Evolutionary conservation across 179 eudicot species (phyloP).

Genomic region (Spinacia oleracea): DNA sequence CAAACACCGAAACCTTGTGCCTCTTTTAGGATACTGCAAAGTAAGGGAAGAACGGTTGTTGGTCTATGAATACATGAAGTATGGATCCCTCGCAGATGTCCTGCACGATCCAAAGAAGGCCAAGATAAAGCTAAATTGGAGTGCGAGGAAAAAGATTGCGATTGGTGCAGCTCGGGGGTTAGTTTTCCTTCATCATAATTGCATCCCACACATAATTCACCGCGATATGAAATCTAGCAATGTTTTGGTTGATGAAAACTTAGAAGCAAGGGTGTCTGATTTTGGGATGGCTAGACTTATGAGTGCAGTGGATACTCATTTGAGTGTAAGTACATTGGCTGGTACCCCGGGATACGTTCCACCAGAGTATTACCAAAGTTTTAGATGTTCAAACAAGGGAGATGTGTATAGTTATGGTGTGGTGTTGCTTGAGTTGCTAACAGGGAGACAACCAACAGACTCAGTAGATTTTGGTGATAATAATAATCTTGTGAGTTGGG

Average conservation of each 20-base stretch:
- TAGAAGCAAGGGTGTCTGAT: conserved; percentile 87
- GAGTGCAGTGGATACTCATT: conserved; percentile 87
- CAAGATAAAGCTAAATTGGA: conserved; percentile 74
- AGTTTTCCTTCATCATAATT: conserved; percentile 83
- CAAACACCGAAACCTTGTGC: conserved; percentile 83
- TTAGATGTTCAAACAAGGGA: conserved; percentile 73
- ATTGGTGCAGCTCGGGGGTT: conserved; percentile 85
- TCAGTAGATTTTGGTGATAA: conserved; percentile 89
- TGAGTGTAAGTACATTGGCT: conserved; percentile 89
- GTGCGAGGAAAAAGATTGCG: conserved; percentile 72
- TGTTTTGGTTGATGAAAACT: conserved; percentile 70
- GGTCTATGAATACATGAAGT: conserved; percentile 90
- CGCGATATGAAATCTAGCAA: conserved; percentile 95
- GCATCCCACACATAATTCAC: conserved; percentile 84
- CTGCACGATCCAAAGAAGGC: conserved; percentile 56
- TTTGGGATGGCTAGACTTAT: conserved; percentile 92
- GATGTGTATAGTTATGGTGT: conserved; percentile 96
- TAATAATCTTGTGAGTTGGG: conserved; percentile 87
- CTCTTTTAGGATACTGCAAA: conserved; percentile 86
- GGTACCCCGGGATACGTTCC: conserved; percentile 98
- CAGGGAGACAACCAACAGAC: conserved; percentile 75
- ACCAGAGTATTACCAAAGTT: conserved; percentile 88
- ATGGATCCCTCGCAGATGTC: conserved; percentile 84
- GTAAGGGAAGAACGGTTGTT: conserved; percentile 85
- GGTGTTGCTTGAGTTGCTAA: conserved; percentile 80